Percentiles rank a stretch among this genome's conserved stretches.
phyloP scores from a whole-genome alignment of 345 rosid genomes.

The Eucalyptus marginata region DNA sequence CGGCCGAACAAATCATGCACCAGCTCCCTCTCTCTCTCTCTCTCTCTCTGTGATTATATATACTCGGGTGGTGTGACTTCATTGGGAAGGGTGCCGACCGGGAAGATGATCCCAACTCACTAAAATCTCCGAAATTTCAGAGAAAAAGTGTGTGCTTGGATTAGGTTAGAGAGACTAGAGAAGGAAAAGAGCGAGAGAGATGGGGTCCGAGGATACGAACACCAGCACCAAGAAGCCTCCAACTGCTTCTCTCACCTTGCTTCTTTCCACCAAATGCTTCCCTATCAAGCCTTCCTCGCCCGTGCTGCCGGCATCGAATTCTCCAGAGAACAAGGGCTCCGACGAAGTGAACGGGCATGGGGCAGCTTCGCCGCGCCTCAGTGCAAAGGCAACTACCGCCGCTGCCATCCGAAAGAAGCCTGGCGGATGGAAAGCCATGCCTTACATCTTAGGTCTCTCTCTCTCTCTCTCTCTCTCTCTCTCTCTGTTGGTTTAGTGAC shows the following conservation, averaged over 20 bases:
- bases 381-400: background rate
- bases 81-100: background rate
- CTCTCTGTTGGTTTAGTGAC: background rate
- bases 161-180: background rate
- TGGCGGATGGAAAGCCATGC: constrained; percentile 84
- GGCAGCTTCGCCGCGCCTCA: background rate
- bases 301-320: background rate
- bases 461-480: background rate
- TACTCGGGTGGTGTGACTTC: background rate
- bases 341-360: background rate
- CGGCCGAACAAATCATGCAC: background rate
- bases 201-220: background rate
- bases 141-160: background rate
- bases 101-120: background rate
- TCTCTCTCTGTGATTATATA: background rate
- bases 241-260: background rate
- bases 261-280: constrained; percentile 3
- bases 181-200: background rate
- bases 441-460: constrained; percentile 49
- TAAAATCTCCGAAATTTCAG: background rate
- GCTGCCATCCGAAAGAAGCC: constrained; percentile 19
- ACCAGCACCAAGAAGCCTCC: background rate
- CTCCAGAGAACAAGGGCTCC: background rate
- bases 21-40: background rate
- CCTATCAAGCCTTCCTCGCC: background rate